Percentiles rank a stretch among this genome's conserved stretches.
These are phyloP conservation scores for Ploettnerulaceae sp. DNA, from an alignment of 2,329 filamentous ascomycete genomes.

Conservation along the genomic window DNA sequence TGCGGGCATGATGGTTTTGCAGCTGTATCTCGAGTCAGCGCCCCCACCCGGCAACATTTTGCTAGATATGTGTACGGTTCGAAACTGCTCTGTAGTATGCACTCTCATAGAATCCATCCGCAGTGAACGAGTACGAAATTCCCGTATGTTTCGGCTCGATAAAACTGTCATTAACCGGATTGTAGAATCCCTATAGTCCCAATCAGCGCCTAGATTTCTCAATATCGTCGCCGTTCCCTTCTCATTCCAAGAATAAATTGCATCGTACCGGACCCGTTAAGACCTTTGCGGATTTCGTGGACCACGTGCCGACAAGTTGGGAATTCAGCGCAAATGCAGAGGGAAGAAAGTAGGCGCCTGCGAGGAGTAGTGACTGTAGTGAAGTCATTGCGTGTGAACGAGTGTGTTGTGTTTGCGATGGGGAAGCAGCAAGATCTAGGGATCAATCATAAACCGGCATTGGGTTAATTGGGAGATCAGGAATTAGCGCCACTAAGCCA, in stretches of 20 bases:
- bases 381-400: conserved; percentile 29
- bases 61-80: conserved; percentile 50
- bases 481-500: conserved; percentile 10
- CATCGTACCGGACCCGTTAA: conserved; percentile 61
- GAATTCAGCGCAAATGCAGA: conserved; percentile 39
- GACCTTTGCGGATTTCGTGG: conserved; percentile 64
- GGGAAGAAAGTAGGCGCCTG: conserved; percentile 25
- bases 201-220: conserved; percentile 15
- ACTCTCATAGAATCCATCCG: conserved; percentile 62
- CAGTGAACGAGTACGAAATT: conserved; percentile 70
- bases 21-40: conserved; percentile 39
- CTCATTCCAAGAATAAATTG: conserved; percentile 25
- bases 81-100: conserved; percentile 65
- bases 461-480: background rate
- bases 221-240: conserved; percentile 6
- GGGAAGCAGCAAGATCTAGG: conserved; percentile 15
- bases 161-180: conserved; percentile 59
- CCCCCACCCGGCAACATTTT: background rate
- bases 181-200: conserved; percentile 57
- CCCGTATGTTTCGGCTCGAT: conserved; percentile 62
- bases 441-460: conserved; percentile 1
- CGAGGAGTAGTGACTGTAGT: conserved; percentile 35
- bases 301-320: conserved; percentile 65
- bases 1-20: conserved; percentile 55
- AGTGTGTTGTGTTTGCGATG: conserved; percentile 11